Evolutionary conservation across 179 eudicot genomes (phyloP).

Genomic region (Beta lomatogona): DNA sequence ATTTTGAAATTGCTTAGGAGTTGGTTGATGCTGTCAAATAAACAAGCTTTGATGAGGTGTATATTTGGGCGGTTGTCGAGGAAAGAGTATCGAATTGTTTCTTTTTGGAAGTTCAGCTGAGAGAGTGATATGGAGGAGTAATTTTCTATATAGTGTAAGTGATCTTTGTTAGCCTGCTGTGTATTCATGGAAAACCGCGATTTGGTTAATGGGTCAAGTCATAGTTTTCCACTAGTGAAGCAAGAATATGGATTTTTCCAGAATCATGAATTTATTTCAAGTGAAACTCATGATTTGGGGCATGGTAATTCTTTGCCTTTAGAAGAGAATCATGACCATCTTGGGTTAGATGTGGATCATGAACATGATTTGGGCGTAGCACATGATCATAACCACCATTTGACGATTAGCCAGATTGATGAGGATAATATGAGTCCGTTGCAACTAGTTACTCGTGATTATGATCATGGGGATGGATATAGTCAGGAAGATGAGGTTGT

Average conservation of each 20-base stretch:
- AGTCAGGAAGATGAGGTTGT: constrained; percentile 33
- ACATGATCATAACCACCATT: constrained; percentile 30
- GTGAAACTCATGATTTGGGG: constrained; percentile 35
- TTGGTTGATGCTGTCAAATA: neutral
- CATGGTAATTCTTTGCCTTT: constrained; percentile 27
- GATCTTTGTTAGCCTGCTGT: neutral
- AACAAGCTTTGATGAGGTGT: constrained; percentile 10
- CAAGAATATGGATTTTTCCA: constrained; percentile 38
- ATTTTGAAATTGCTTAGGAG: neutral
- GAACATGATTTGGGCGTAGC: constrained; percentile 27
- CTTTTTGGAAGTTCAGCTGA: neutral
- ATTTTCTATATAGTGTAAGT: neutral
- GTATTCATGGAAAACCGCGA: constrained; percentile 34
- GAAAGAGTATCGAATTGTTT: neutral
- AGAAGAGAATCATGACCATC: constrained; percentile 22
- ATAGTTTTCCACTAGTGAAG: constrained; percentile 29
- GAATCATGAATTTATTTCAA: constrained; percentile 30
- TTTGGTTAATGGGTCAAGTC: constrained; percentile 29
- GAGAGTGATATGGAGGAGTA: constrained; percentile 7
- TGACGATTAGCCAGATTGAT: constrained; percentile 39
- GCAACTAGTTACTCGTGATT: constrained; percentile 23
- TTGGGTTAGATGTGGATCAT: constrained; percentile 27
- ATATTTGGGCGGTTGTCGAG: neutral
- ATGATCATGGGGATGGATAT: constrained; percentile 29
- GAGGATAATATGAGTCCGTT: constrained; percentile 30